phyloP scores from a whole-genome alignment of 164 flowering plant species.

The Pachysandra terminalis region DNA sequence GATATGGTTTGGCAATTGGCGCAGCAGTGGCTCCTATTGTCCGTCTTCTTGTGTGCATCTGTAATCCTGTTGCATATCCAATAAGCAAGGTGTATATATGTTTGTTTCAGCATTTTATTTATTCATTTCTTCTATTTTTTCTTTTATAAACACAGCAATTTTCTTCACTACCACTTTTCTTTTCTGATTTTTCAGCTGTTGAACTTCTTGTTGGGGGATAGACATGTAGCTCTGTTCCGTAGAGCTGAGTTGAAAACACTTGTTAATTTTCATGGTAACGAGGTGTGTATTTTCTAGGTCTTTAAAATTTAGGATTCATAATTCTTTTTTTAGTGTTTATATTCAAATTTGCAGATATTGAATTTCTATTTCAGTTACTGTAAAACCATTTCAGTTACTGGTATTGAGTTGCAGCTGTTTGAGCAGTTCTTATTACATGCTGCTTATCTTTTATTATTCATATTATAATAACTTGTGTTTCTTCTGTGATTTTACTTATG shows the following conservation, averaged over 20 bases:
- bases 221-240: slow-evolving; percentile 85
- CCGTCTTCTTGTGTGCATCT: slow-evolving; percentile 93
- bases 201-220: slow-evolving; percentile 71
- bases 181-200: slow-evolving; percentile 51
- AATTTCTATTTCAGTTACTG: neutral
- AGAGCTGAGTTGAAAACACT: slow-evolving; percentile 98
- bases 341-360: too few relatives aligned
- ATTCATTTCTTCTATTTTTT: neutral
- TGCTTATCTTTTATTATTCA: too few relatives aligned
- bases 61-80: slow-evolving; percentile 96
- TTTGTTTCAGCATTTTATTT: neutral
- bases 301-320: neutral
- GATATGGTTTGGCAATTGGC: slow-evolving; percentile 91
- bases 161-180: slow-evolving; percentile 7
- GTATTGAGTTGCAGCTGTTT: neutral
- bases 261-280: slow-evolving; percentile 90
- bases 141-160: slow-evolving; percentile 1
- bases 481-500: neutral
- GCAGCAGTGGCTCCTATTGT: slow-evolving; percentile 87
- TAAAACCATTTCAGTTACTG: neutral
- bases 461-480: too few relatives aligned
- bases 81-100: slow-evolving; percentile 81
- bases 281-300: slow-evolving; percentile 42
- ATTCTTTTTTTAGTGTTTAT: too few relatives aligned
- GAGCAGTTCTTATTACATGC: neutral